A percentile compares a stretch with the other conserved stretches of the same genome.
Conservation (phyloP, 805 yeast species). For the Candida sphagnicola region DNA sequence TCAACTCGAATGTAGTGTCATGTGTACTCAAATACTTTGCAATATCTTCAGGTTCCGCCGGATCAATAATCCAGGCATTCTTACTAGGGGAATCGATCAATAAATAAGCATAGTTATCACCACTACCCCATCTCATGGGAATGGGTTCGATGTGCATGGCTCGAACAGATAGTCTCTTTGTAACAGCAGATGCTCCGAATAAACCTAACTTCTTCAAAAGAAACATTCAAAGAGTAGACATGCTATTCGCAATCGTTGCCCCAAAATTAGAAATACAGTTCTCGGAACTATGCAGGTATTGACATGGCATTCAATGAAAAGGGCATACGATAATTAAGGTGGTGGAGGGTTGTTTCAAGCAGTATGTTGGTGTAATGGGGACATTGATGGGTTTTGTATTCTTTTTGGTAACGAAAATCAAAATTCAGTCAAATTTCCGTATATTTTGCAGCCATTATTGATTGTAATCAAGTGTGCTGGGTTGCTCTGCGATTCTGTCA, state of each 20-base stretch:
- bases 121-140: conserved; percentile 93
- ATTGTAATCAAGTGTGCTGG: too few species aligned
- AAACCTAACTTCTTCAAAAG: background rate
- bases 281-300: background rate
- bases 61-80: conserved; percentile 83
- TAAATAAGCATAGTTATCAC: conserved; percentile 87
- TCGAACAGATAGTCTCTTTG: conserved; percentile 1
- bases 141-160: conserved; percentile 79
- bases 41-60: conserved; percentile 78
- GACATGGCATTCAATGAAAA: background rate
- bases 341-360: too few species aligned
- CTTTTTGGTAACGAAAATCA: background rate
- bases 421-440: background rate
- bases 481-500: too few species aligned
- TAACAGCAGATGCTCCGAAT: background rate
- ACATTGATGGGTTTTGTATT: background rate
- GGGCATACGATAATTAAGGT: too few species aligned
- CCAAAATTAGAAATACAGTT: too few species aligned
- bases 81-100: conserved; percentile 63
- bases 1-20: conserved; percentile 45
- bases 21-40: conserved; percentile 42
- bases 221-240: background rate
- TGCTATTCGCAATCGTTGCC: too few species aligned
- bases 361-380: background rate
- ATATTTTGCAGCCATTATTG: background rate